Evolutionary conservation across 306 rosid genomes (phyloP), one percentile per base, ranked within the genome.

Genomic region (Cicer arietinum): DNA sequence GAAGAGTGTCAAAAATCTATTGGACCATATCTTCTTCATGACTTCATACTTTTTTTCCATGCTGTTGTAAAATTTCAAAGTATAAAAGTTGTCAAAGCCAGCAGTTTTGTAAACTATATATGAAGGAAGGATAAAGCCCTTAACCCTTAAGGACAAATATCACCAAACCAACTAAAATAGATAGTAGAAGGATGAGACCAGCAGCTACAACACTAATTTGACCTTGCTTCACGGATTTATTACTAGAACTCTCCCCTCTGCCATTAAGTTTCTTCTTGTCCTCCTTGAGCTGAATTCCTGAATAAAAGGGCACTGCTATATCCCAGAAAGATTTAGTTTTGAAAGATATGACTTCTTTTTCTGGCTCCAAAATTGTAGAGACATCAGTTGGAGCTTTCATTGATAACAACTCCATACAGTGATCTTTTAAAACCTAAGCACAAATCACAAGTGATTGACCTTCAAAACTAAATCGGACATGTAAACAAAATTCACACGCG

Each of bases 281-380:
- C 37, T 70, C 79, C 30, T 47, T 44, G 74, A 86, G 65, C 53
- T 68, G 66, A 61, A 69, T 62, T 14, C 84, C 80, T 17, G 82
- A 60, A 45, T 53, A 12, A 35, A 73, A 74, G 1, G 95, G 95
- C 30, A 74, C 76, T 1, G 89, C 87, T 69, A 80, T 80, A 30
- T 91, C 93, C 97, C 96, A 87, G 77, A 94, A 91, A 22, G 93
- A 85, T 71, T 76, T 87, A 10, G 89, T 56, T 52, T 51, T 76
- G 58, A 79, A 30, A 52, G 87, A 68, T 42, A 74, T 67, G 7
- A 81, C 86, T 72, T 87, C 90, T 66, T 60, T 84, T 80, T 94
- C 98, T 8, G 89, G 96, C 79, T 90, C 95, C 77, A 90, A 74
- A 67, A 94, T 81, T 65, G 86, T 73, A 17, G 85, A 81, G 67